Evolutionary conservation across 2,329 filamentous ascomycete species (phyloP), one percentile per base, ranked within the genome.

Genomic region (Passalora sequoiae): DNA sequence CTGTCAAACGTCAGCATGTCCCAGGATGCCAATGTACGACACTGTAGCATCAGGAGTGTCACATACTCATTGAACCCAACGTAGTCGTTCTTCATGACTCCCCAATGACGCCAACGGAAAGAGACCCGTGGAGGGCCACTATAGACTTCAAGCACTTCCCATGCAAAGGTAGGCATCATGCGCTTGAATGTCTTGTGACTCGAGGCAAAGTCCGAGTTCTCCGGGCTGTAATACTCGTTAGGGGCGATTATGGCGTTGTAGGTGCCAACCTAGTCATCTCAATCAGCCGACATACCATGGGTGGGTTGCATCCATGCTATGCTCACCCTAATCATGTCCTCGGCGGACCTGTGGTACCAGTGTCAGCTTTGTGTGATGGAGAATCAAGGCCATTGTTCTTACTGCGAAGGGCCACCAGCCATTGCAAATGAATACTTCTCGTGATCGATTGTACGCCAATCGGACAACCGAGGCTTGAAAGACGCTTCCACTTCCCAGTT

Each of bases 401-500:
- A 53, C 55, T 79, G 72, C 0, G 76, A 69, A 6, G 72, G 68
- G 0, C 73, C 74, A 22, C 80, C 79, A 53, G 83, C 83, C 62
- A 84, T 75, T 19, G 77, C 72, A 57, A 84, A 83, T 2, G 67
- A 72, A 68, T 84, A 84, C 21, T 72, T 74, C 5, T 66, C 59
- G 3, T 66, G 69, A 60, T 83, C 77, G 53, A 84, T 72, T 2
- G 81, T 84, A 33, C 80, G 73, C 81, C 81, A 84, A 63, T 84
- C 77, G 3, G 65, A 55, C 7, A 83, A 68, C 12, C 69, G 56
- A 6, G 73, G 72, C 65, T 84, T 84, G 73, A 81, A 83, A 0
- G 78, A 83, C 1, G 81, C 81, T 61, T 84, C 81, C 39, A 84
- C 75, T 62, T 84, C 81, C 81, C 81, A 84, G 61, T 84, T 84